Conservation (phyloP, 306 rosid genomes). For the Fagus crenata region DNA sequence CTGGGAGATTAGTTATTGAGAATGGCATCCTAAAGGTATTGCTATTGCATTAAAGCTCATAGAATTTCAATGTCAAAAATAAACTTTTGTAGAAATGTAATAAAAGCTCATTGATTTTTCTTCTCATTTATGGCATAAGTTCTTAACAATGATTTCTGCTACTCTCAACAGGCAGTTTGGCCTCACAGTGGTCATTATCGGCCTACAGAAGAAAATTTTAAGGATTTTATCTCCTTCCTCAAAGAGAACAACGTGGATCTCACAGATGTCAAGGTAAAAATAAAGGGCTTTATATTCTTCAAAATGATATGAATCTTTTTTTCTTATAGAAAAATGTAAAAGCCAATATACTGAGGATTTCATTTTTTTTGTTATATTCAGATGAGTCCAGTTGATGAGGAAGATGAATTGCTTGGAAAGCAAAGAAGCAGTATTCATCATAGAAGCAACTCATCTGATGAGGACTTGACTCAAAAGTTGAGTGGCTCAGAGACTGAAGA, state of each 20-base stretch:
- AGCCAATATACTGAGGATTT: slow-evolving; percentile 30
- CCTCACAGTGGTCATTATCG: slow-evolving; percentile 98
- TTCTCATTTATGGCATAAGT: background rate
- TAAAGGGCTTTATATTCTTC: slow-evolving; percentile 11
- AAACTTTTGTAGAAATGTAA: background rate
- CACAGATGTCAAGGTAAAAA: slow-evolving; percentile 75
- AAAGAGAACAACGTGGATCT: slow-evolving; percentile 78
- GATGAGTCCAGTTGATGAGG: slow-evolving; percentile 72
- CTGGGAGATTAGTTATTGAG: slow-evolving; percentile 88
- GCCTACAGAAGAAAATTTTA: slow-evolving; percentile 82
- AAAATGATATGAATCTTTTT: slow-evolving; percentile 15
- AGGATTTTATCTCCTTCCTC: slow-evolving; percentile 82
- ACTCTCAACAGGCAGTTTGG: slow-evolving; percentile 83
- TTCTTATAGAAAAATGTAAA: slow-evolving; percentile 1
- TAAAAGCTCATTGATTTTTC: background rate
- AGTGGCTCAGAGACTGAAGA: slow-evolving; percentile 47
- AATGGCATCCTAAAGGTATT: slow-evolving; percentile 81
- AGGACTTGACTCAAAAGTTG: slow-evolving; percentile 51
- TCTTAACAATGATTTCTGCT: slow-evolving; percentile 28
- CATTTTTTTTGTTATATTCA: slow-evolving; percentile 42
- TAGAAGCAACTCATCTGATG: slow-evolving; percentile 79
- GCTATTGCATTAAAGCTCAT: background rate
- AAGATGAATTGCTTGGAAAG: slow-evolving; percentile 37
- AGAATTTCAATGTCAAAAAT: background rate
- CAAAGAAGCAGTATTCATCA: slow-evolving; percentile 54